A percentile compares a stretch with the other conserved stretches of the same genome.
These are phyloP conservation scores for Sambucus nigra DNA, from an alignment of 129 eudicot genomes.

Conservation along the genomic window DNA sequence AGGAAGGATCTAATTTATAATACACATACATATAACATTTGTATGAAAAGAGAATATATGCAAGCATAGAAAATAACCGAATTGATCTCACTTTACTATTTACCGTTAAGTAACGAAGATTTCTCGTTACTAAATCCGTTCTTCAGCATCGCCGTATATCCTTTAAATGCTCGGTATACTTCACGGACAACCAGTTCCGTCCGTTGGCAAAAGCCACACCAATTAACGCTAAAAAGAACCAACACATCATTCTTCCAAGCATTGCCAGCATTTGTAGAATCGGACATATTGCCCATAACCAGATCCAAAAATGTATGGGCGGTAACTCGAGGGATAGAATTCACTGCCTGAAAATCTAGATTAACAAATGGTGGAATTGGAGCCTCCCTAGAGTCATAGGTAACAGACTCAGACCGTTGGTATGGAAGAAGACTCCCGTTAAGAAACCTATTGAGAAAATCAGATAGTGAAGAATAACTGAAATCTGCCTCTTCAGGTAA, in stretches of 20 bases:
- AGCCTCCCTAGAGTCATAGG: constrained; percentile 32
- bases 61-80: constrained; percentile 2
- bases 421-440: constrained; percentile 67
- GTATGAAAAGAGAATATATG: constrained; percentile 1
- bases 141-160: constrained; percentile 34
- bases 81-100: constrained; percentile 1
- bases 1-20: too few relatives aligned
- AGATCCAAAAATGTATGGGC: constrained; percentile 51
- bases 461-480: constrained; percentile 36
- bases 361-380: constrained; percentile 75
- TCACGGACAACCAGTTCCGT: constrained; percentile 85
- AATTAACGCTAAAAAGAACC: constrained; percentile 70
- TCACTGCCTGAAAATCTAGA: constrained; percentile 72
- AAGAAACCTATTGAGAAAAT: constrained; percentile 46
- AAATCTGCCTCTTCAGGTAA: constrained; percentile 38
- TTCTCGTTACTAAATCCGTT: constrained; percentile 31
- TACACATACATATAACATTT: background rate
- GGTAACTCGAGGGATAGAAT: constrained; percentile 61
- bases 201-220: constrained; percentile 95
- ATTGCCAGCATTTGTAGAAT: constrained; percentile 25
- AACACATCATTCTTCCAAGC: constrained; percentile 56
- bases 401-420: constrained; percentile 45
- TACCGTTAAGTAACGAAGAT: constrained; percentile 30
- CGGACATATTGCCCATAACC: constrained; percentile 53
- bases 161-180: constrained; percentile 64